Base-by-base conservation (phyloP, 805 yeast species). In the Candida sphagnicola region DNA sequence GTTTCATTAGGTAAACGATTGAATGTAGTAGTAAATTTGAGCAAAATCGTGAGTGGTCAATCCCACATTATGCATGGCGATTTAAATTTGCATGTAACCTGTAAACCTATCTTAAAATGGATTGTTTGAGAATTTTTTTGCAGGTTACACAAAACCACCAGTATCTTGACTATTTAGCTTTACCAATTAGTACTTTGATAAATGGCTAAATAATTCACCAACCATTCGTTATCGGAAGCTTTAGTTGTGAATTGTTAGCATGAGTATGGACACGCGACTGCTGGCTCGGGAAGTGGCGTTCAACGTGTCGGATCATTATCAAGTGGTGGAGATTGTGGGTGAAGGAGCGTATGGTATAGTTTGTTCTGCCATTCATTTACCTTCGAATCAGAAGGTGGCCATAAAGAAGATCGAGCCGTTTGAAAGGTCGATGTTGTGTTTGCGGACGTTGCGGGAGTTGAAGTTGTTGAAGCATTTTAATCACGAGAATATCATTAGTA, bases 281-380 rank as follows among this genome's bases (percentile, higher is more conserved):
- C 34, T 6, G n/a, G 31, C 43, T 12, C 35, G 67, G 26, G 62
- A 67, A 42, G 59, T 67, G 13, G 57, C 78, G n/a, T 91, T 91
- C 71, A 87, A 88, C 58, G 91, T 91, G 18, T 80, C 90, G 19
- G 85, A 84, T 44, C 89, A 86, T 54, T 91, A 90, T 61, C 88
- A 88, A 59, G 80, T 91, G 34, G 70, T 82, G 37, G 88, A 86
- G 48, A 77, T 91, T 12, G 81, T 91, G 2, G 98, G 98, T 6
- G 95, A 89, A 61, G 98, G 98, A 14, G 97, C 98, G 0, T 91
- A 91, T 56, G 98, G 98, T 4, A 80, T 90, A 10, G 98, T 91
- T 8, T 81, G 96, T 59, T 78, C 91, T 8, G 97, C 97, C 0
- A 63, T 81, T 8, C 96, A 91, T 61, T 77, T 78, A 53, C 95